Base-by-base conservation (phyloP, 2,329 filamentous ascomycete species). In the Pseudogymnoascus sp. region DNA sequence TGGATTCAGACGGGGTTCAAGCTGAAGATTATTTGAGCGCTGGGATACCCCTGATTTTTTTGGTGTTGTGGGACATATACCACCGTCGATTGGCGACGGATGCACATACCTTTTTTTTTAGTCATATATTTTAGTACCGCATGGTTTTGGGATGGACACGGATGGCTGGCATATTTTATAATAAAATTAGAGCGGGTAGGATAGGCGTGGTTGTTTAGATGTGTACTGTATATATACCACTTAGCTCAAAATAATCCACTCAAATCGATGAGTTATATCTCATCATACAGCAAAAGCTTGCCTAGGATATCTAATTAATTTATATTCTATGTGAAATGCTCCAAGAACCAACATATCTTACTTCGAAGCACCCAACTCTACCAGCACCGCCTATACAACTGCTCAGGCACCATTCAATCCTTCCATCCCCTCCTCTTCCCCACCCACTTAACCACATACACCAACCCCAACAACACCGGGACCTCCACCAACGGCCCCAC, bases 401-500 rank as follows among this genome's bases (percentile, higher is more conserved):
- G 25, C n/a, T 30, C n/a, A 30, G 3, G 19, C 25, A 52, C 1
- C 25, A 6, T 12, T 41, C 41, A 72, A 60, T 72, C 68, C 35
- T 68, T 70, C 71, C 70, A 73, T 0, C 64, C 66, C 38, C 65
- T 81, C 66, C 80, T 79, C 61, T 74, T 78, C 14, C 78, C 82
- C 61, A 86, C 72, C 76, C 79, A 85, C 67, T 80, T 86, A 8
- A 90, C 80, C 0, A 88, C 76, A 78, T 94, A 94, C 2, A 96
- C 91, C 69, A 96, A 73, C 0, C 79, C 86, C 8, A 96, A 71
- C 64, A 96, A 72, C 1, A 96, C 90, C 0, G 91, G 91, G 3
- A 96, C 91, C 71, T 96, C 91, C 60, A 96, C 89, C 67, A 96
- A 74, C 2, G 92, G 92, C 0, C 91, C 91, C 0, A 96, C 91